A percentile compares a stretch with the other conserved stretches of the same genome.
Evolutionary conservation across 495 filamentous ascomycete species (phyloP).

Genomic region (Penicillium pulvis): DNA sequence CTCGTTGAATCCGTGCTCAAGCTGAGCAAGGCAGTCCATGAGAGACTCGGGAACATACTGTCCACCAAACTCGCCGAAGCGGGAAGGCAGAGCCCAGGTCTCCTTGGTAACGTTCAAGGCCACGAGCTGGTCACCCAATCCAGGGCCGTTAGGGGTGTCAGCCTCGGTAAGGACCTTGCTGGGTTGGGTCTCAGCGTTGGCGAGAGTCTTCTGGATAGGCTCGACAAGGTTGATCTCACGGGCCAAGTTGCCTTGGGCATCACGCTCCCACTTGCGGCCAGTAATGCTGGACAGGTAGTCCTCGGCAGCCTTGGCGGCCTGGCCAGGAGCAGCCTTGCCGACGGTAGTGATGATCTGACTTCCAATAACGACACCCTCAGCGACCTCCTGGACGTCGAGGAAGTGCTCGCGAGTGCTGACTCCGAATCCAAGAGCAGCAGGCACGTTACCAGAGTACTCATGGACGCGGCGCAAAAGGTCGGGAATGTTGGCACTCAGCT

Average conservation of each 20-base stretch:
- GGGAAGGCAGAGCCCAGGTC: slow-evolving; percentile 64
- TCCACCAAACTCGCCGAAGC: slow-evolving; percentile 97
- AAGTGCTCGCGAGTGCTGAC: slow-evolving; percentile 92
- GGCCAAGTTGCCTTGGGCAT: slow-evolving; percentile 36
- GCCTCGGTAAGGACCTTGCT: slow-evolving; percentile 61
- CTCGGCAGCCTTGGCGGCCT: slow-evolving; percentile 73
- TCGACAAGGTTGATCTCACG: slow-evolving; percentile 52
- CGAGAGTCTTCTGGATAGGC: slow-evolving; percentile 58
- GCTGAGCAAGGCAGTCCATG: slow-evolving; percentile 92
- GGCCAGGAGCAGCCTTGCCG: slow-evolving; percentile 66
- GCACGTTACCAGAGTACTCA: slow-evolving; percentile 73
- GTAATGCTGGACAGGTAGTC: slow-evolving; percentile 84
- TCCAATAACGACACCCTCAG: slow-evolving; percentile 97
- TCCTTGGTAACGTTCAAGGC: slow-evolving; percentile 63
- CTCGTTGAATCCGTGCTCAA: slow-evolving; percentile 87
- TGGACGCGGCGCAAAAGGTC: slow-evolving; percentile 80
- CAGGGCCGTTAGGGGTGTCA: slow-evolving; percentile 58
- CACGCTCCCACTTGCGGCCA: slow-evolving; percentile 55
- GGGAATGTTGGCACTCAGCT: slow-evolving; percentile 72
- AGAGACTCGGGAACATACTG: slow-evolving; percentile 98
- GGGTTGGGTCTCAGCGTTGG: slow-evolving; percentile 34
- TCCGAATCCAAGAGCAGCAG: slow-evolving; percentile 89
- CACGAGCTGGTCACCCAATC: slow-evolving; percentile 71
- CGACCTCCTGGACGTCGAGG: slow-evolving; percentile 74
- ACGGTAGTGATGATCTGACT: slow-evolving; percentile 87